Percentiles rank a stretch among this genome's conserved stretches.
Evolutionary conservation across 2,329 filamentous ascomycete genomes (phyloP).

Genomic region (Alternaria angustiovoidea): DNA sequence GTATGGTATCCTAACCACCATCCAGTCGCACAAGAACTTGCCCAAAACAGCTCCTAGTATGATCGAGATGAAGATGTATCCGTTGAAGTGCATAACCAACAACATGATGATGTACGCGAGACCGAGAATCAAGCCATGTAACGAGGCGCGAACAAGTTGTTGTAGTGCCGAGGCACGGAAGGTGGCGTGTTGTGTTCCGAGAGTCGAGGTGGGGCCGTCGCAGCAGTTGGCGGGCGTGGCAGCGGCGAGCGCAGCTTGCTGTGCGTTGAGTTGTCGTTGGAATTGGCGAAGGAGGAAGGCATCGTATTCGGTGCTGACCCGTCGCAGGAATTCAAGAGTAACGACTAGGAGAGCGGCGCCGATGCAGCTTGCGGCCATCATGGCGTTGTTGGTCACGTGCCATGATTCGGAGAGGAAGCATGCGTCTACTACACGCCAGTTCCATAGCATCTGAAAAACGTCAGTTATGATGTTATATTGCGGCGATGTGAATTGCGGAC

Average conservation of each 20-base stretch:
- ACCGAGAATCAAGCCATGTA: conserved; percentile 76
- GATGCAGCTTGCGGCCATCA: conserved; percentile 83
- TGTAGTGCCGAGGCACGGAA: conserved; percentile 68
- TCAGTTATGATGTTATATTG: conserved; percentile 2
- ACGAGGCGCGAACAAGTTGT: conserved; percentile 70
- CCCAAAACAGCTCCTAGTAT: conserved; percentile 79
- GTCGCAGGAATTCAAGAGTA: conserved; percentile 74
- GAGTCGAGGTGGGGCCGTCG: conserved; percentile 30
- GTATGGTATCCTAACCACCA: conserved; percentile 44
- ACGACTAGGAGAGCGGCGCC: conserved; percentile 79
- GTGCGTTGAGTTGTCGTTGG: conserved; percentile 42
- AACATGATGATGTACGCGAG: conserved; percentile 84
- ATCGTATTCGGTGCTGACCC: conserved; percentile 76
- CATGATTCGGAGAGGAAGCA: conserved; percentile 75
- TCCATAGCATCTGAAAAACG: conserved; percentile 74
- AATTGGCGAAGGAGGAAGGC: conserved; percentile 67
- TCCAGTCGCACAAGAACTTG: conserved; percentile 76
- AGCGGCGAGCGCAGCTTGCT: conserved; percentile 30
- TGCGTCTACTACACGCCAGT: conserved; percentile 75
- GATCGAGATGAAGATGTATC: conserved; percentile 82
- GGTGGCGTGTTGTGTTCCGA: conserved; percentile 38
- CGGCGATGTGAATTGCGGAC: conserved; percentile 29
- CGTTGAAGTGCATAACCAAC: conserved; percentile 71
- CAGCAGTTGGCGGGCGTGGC: conserved; percentile 34
- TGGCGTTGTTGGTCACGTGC: conserved; percentile 72